Evolutionary conservation across 1,284 basidiomycete genomes (phyloP).

Genomic region (Omphalotus olearius): DNA sequence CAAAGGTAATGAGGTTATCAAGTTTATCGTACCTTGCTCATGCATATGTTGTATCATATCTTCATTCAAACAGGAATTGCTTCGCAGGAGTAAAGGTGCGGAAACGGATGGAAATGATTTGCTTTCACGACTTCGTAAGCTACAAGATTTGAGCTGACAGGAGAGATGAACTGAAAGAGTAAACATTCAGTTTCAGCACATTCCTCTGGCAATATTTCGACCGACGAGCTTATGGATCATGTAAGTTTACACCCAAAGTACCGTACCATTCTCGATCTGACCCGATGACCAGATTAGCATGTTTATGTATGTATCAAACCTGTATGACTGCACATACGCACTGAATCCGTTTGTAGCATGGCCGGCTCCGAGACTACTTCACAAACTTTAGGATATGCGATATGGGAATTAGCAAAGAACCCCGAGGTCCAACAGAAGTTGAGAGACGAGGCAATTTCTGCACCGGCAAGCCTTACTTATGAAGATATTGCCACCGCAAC

Average conservation of each 20-base stretch:
- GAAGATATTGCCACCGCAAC: conserved; percentile 25
- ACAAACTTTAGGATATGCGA: conserved; percentile 13
- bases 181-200: not conserved
- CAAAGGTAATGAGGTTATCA: not conserved
- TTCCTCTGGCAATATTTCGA: not conserved
- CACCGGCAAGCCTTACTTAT: conserved; percentile 23
- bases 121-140: not conserved
- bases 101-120: not conserved
- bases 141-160: no score
- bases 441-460: conserved; percentile 34
- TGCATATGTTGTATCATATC: not conserved
- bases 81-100: not conserved
- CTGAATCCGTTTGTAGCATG: conserved; percentile 4
- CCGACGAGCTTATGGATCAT: conserved; percentile 1
- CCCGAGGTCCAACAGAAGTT: conserved; percentile 33
- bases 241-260: not conserved
- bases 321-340: not conserved
- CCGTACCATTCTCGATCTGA: not conserved
- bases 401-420: conserved; percentile 34
- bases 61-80: not conserved
- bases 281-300: conserved; percentile 9
- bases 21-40: not conserved
- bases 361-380: conserved; percentile 15
- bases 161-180: not conserved
- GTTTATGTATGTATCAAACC: conserved; percentile 12